These are phyloP conservation scores for Apiotrichum mycotoxinovorans DNA, from an alignment of 1,284 basidiomycete genomes.

Conservation along the genomic window DNA sequence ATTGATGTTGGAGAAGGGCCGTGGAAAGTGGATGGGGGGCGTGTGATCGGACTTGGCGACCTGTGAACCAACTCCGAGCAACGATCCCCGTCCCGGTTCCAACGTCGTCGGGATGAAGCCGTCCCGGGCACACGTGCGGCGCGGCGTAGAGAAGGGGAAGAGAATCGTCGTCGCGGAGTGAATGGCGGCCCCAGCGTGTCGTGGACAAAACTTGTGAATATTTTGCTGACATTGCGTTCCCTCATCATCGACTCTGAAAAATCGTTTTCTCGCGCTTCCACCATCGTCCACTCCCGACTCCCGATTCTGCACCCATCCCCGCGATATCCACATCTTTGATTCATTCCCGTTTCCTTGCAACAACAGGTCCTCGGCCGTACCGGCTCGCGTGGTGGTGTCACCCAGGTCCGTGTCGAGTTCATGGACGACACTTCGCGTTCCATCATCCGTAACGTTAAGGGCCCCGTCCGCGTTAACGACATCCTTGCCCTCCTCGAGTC, in stretches of 20 bases:
- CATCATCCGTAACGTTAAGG: conserved; percentile 99
- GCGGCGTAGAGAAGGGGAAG: background rate
- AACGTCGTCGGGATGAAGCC: no score
- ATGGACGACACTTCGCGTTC: conserved; percentile 95
- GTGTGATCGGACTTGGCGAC: background rate
- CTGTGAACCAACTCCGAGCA: no score
- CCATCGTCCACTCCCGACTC: background rate
- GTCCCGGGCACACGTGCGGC: no score
- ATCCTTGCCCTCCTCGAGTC: conserved; percentile 96
- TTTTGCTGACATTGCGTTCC: conserved; percentile 4
- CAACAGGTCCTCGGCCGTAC: conserved; percentile 92
- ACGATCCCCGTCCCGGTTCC: background rate
- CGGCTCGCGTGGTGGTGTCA: conserved; percentile 98
- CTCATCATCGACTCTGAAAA: background rate
- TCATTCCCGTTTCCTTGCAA: background rate
- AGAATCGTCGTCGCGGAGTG: background rate
- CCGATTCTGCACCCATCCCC: background rate
- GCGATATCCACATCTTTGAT: background rate
- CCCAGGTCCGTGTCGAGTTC: conserved; percentile 99
- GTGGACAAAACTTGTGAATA: background rate
- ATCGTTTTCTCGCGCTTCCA: background rate
- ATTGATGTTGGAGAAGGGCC: background rate
- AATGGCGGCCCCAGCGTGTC: background rate
- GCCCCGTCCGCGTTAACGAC: conserved; percentile 93
- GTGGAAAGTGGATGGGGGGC: background rate